Evolutionary conservation across 192 early-diverging fungal species (phyloP).

Genomic region (Backusella tuberculispora): DNA sequence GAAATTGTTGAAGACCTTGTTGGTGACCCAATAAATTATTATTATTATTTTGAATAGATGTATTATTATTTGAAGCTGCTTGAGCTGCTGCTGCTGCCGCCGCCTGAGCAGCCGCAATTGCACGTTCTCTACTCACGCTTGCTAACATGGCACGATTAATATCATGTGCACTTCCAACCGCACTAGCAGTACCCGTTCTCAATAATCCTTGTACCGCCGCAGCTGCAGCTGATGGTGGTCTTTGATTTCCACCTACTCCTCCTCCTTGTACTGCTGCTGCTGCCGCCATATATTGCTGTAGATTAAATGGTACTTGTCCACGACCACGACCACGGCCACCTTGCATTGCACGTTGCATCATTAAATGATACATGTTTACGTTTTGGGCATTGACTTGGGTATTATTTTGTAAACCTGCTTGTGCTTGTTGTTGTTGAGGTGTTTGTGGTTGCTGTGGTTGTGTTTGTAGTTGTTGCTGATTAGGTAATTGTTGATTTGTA

Average conservation of each 20-base stretch:
- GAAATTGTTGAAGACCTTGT: slow-evolving; percentile 31
- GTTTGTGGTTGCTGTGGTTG: neutral
- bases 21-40: slow-evolving; percentile 8
- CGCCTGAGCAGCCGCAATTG: neutral
- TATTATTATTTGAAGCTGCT: neutral
- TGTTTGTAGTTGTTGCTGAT: neutral
- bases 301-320: slow-evolving; percentile 24
- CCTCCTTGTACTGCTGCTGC: neutral
- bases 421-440: neutral
- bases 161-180: neutral
- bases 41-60: neutral
- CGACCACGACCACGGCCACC: slow-evolving; percentile 30
- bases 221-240: neutral
- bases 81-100: slow-evolving; percentile 10
- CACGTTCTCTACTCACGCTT: neutral
- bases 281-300: slow-evolving; percentile 17
- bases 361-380: slow-evolving; percentile 7
- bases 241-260: neutral
- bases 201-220: neutral
- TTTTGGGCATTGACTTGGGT: neutral
- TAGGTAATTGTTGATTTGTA: slow-evolving; percentile 4
- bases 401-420: neutral
- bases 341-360: slow-evolving; percentile 25
- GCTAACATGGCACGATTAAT: neutral
- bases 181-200: neutral